These are phyloP conservation scores for Escovopsis sp. DNA, from an alignment of 2,329 filamentous ascomycete species.

Conservation along the genomic window DNA sequence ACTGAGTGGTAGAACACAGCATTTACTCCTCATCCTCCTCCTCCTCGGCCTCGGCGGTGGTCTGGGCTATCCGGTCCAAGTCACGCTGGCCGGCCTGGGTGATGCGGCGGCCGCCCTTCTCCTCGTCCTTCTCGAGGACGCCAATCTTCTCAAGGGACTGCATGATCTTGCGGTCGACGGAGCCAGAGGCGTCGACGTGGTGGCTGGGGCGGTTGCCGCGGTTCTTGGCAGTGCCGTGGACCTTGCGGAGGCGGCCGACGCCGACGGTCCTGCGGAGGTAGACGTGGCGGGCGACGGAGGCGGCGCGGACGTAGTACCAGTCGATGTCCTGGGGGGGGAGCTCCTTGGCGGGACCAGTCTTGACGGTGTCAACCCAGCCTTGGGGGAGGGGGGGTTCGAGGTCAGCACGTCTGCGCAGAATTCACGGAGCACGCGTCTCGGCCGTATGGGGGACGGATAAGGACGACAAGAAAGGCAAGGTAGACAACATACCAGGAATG, in stretches of 20 bases:
- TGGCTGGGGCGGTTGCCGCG: conserved; percentile 80
- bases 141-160: conserved; percentile 99
- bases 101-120: conserved; percentile 96
- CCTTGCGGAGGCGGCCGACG: conserved; percentile 93
- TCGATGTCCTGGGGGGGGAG: conserved; percentile 95
- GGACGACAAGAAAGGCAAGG: too few species aligned
- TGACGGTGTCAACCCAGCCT: conserved; percentile 99
- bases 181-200: conserved; percentile 90
- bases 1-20: too few species aligned
- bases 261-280: conserved; percentile 99
- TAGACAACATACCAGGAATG: conserved; percentile 59
- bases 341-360: conserved; percentile 94
- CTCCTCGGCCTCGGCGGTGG: conserved; percentile 58
- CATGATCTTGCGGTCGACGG: conserved; percentile 93
- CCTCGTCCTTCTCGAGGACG: conserved; percentile 93
- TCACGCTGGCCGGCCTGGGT: conserved; percentile 97
- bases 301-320: conserved; percentile 89
- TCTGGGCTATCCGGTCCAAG: conserved; percentile 90
- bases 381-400: neutral
- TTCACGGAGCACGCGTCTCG: too few species aligned
- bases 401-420: neutral
- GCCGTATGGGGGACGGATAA: too few species aligned
- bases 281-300: conserved; percentile 91
- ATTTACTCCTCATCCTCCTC: conserved; percentile 51
- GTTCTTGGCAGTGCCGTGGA: conserved; percentile 95